Base-by-base conservation (phyloP, 225 moss, liverwort and hornwort genomes). In the Physcomitrium patens region DNA sequence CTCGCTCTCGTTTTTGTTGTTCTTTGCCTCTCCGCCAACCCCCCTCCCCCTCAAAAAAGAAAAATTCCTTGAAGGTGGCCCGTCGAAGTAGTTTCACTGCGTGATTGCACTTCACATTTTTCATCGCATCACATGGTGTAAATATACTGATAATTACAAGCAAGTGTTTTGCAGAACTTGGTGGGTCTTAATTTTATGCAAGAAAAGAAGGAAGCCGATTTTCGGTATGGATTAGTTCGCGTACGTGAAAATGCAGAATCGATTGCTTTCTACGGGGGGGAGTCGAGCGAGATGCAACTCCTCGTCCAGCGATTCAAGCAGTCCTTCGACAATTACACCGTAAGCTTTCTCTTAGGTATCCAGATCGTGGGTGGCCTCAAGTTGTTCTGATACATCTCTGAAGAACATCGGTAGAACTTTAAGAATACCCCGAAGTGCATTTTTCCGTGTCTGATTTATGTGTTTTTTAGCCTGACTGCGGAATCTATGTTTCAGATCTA, bases 201-300 rank as follows among this genome's bases (percentile, higher is more conserved):
- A 79, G 96, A 96, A 61, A 96, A 91, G 66, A 81, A 79, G 53
- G 96, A 96, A 78, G 92, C 92, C 27, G 88, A 96, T 78, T 89
- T 96, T 17, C 82, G 91, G 16, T 89, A 92, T 77, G 90, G 91
- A 61, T 75, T 96, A 57, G 86, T 92, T 26, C 83, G 86, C 55
- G 91, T 87, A 20, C 82, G 90, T 57, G 94, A 96, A 70, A 96
- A 92, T 85, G 94, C 94, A 60, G 96, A 96, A 82, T 92, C 96
- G 44, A 96, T 96, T 75, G 94, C 96, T 48, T 96, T 96, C 13
- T 96, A 94, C 65, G 91, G 91, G 67, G 96, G 96, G 60, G 94
- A 96, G 78, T 66, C 78, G 62, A 94, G 84, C 77, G 91, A 96
- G 79, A 89, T 91, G 41, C 92, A 92, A 69, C 86, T 91, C 54